phyloP scores from a whole-genome alignment of 202 grass and related monocot species.

The Bolboschoenoplectus hybrid region DNA sequence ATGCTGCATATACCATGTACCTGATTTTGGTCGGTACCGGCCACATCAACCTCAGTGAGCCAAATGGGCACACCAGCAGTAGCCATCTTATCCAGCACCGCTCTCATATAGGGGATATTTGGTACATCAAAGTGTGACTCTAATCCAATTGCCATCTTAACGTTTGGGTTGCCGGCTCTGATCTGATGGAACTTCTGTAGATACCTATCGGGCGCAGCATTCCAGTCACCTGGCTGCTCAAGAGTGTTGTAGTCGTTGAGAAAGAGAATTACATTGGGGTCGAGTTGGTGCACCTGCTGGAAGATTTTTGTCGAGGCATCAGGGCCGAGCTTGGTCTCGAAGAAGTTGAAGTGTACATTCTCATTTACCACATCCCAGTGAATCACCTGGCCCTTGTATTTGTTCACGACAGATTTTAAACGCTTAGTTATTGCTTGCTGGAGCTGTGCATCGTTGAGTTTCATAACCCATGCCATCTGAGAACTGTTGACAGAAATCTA shows the following conservation, averaged over 20 bases:
- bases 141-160: constrained; percentile 70
- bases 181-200: constrained; percentile 58
- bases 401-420: constrained; percentile 50
- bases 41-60: constrained; percentile 88
- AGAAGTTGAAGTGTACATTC: constrained; percentile 78
- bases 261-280: constrained; percentile 56
- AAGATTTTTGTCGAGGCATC: constrained; percentile 66
- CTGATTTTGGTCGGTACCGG: constrained; percentile 42
- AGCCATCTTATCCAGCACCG: constrained; percentile 63
- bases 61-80: constrained; percentile 62
- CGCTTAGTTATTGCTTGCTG: constrained; percentile 51
- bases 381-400: constrained; percentile 68
- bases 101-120: constrained; percentile 74
- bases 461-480: constrained; percentile 60
- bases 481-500: not conserved
- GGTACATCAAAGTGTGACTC: constrained; percentile 69
- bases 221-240: constrained; percentile 63
- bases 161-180: constrained; percentile 40
- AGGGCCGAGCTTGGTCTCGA: constrained; percentile 56
- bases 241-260: constrained; percentile 92
- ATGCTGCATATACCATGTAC: constrained; percentile 29
- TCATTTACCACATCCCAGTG: constrained; percentile 91
- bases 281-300: constrained; percentile 56
- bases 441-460: constrained; percentile 44
- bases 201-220: constrained; percentile 55